These are phyloP conservation scores for Talaromyces sp. DNA, from an alignment of 2,329 filamentous ascomycete genomes.

Conservation along the genomic window DNA sequence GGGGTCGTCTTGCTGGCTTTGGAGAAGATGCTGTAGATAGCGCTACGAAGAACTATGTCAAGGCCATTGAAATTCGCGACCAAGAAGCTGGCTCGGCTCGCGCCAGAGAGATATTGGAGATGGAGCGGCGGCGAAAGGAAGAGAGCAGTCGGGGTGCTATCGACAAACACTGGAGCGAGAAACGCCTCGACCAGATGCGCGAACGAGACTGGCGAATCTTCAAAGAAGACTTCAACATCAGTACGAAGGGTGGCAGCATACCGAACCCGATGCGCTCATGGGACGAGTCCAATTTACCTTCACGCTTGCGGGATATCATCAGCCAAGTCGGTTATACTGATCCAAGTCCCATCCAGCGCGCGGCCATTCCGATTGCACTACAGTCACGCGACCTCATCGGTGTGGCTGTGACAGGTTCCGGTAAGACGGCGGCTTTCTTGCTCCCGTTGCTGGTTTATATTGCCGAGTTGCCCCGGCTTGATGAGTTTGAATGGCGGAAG, in stretches of 20 bases:
- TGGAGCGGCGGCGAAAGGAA: constrained; percentile 73
- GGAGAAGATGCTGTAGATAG: constrained; percentile 53
- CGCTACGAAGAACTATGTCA: constrained; percentile 55
- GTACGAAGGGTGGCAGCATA: constrained; percentile 84
- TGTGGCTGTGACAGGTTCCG: constrained; percentile 95
- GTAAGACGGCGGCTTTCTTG: constrained; percentile 95
- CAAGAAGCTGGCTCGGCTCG: constrained; percentile 69
- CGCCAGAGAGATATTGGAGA: constrained; percentile 76
- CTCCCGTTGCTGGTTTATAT: constrained; percentile 93
- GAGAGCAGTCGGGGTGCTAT: constrained; percentile 67
- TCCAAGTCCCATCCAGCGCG: constrained; percentile 85
- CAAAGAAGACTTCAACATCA: constrained; percentile 98
- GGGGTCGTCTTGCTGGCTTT: constrained; percentile 64
- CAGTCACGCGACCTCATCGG: constrained; percentile 95
- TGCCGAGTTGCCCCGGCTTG: constrained; percentile 77
- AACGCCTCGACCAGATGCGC: constrained; percentile 87
- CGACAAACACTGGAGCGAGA: constrained; percentile 94
- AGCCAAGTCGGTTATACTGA: constrained; percentile 84
- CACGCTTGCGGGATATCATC: constrained; percentile 73
- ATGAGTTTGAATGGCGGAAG: constrained; percentile 75
- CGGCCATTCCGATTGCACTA: constrained; percentile 90
- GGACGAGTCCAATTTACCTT: constrained; percentile 77
- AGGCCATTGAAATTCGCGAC: constrained; percentile 70
- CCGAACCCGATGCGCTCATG: constrained; percentile 96
- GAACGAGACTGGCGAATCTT: constrained; percentile 99